phyloP scores from a whole-genome alignment of 169 alveolate species.

The Theileria annulata region DNA sequence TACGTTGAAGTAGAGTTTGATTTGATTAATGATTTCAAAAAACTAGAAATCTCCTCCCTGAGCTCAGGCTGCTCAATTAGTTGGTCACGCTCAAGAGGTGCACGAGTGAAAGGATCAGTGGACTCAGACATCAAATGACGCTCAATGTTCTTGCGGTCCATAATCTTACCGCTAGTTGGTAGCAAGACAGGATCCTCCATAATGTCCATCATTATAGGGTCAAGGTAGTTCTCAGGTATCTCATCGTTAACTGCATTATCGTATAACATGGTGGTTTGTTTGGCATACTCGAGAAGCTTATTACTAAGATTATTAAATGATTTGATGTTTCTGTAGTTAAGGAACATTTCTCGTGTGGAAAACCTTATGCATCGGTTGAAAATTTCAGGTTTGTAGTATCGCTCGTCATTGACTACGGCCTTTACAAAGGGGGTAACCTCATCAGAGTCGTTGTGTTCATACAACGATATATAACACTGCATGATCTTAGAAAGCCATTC shows the following conservation, averaged over 20 bases:
- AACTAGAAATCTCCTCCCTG: constrained; percentile 76
- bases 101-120: constrained; percentile 90
- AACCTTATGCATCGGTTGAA: constrained; percentile 77
- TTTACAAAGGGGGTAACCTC: constrained; percentile 52
- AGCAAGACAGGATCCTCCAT: constrained; percentile 91
- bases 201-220: constrained; percentile 88
- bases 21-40: constrained; percentile 48
- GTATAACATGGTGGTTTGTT: constrained; percentile 57
- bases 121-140: constrained; percentile 89
- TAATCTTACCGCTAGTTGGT: constrained; percentile 86
- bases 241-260: constrained; percentile 67
- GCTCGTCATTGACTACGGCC: constrained; percentile 75
- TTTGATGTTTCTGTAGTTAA: constrained; percentile 40
- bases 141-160: constrained; percentile 89
- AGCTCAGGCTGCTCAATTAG: constrained; percentile 86
- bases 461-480: constrained; percentile 71
- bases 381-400: constrained; percentile 76
- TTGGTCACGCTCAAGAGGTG: constrained; percentile 84
- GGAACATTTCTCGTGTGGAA: constrained; percentile 76
- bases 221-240: constrained; percentile 88
- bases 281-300: constrained; percentile 52
- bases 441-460: constrained; percentile 37
- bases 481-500: constrained; percentile 75
- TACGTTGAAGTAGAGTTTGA: too few species aligned
- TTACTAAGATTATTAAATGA: constrained; percentile 47